Evolutionary conservation across 352 stramenopile species (phyloP).

Genomic region (Pythium biforme): DNA sequence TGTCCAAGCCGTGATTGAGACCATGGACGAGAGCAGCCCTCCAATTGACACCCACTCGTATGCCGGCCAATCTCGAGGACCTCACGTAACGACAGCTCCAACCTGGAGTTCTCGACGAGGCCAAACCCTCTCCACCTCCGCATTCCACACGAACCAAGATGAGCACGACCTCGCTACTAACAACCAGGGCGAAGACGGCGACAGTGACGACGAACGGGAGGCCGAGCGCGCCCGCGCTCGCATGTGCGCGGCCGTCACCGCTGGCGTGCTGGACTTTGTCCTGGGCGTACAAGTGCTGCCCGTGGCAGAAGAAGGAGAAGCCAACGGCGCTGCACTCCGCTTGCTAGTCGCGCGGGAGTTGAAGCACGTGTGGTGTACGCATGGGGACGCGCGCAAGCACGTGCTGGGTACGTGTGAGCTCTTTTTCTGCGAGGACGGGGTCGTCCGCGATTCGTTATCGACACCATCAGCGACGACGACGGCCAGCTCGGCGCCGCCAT

Average conservation of each 20-base stretch:
- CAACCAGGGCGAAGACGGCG: neutral
- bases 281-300: constrained; percentile 9
- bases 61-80: too few species aligned
- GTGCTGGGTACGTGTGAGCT: constrained; percentile 7
- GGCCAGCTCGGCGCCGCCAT: neutral
- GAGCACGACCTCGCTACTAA: neutral
- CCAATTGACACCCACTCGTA: too few species aligned
- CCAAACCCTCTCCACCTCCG: too few species aligned
- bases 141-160: neutral
- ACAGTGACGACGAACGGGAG: constrained; percentile 25
- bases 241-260: neutral
- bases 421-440: constrained; percentile 2
- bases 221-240: constrained; percentile 5
- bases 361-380: constrained; percentile 16
- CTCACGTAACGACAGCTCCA: too few species aligned
- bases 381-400: constrained; percentile 16
- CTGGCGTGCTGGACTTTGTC: constrained; percentile 13
- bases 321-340: neutral
- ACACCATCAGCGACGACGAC: neutral
- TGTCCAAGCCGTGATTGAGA: too few species aligned
- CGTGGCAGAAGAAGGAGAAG: neutral
- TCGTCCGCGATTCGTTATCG: neutral
- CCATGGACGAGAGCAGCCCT: too few species aligned
- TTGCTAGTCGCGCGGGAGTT: constrained; percentile 9
- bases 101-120: too few species aligned